Percentiles rank a stretch among this genome's conserved stretches.
These are phyloP conservation scores for Periconia digitata DNA, from an alignment of 2,329 filamentous ascomycete genomes.

Conservation along the genomic window DNA sequence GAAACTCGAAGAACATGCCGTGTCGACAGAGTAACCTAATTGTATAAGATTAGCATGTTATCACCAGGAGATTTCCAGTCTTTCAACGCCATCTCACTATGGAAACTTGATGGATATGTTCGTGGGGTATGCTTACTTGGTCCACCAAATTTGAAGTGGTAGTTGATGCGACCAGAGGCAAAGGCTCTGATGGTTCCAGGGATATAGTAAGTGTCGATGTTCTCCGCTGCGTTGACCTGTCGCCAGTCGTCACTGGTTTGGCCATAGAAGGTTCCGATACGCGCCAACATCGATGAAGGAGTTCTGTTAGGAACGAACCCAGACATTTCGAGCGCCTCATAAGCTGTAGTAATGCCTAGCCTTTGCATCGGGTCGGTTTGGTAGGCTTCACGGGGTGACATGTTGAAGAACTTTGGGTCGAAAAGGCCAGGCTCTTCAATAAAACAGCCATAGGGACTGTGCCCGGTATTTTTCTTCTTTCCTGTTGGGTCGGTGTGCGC, in stretches of 20 bases:
- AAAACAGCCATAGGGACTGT: constrained; percentile 14
- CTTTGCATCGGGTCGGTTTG: constrained; percentile 27
- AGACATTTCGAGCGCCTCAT: constrained; percentile 29
- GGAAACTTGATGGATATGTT: too few relatives aligned
- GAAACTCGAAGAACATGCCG: constrained; percentile 41
- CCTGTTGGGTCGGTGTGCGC: constrained; percentile 8
- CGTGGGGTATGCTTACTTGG: constrained; percentile 49
- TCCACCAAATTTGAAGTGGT: constrained; percentile 35
- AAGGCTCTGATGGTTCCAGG: constrained; percentile 57
- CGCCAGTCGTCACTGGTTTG: constrained; percentile 33
- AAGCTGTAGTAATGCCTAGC: constrained; percentile 22
- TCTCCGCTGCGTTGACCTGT: constrained; percentile 21
- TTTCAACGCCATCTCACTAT: too few relatives aligned
- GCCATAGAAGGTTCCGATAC: constrained; percentile 41
- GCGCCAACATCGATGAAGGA: constrained; percentile 23
- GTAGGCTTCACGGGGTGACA: constrained; percentile 30
- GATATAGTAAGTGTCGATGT: constrained; percentile 58
- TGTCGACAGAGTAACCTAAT: constrained; percentile 29
- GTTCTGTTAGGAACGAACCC: constrained; percentile 32
- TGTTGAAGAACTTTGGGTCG: constrained; percentile 31
- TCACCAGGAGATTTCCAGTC: background rate
- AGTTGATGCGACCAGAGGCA: constrained; percentile 53
- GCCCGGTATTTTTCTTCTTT: constrained; percentile 7
- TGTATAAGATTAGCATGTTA: background rate
- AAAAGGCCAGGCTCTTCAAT: constrained; percentile 28